Evolutionary conservation across 2,329 filamentous ascomycete genomes (phyloP).

Genomic region (Pyrenochaeta sp.): DNA sequence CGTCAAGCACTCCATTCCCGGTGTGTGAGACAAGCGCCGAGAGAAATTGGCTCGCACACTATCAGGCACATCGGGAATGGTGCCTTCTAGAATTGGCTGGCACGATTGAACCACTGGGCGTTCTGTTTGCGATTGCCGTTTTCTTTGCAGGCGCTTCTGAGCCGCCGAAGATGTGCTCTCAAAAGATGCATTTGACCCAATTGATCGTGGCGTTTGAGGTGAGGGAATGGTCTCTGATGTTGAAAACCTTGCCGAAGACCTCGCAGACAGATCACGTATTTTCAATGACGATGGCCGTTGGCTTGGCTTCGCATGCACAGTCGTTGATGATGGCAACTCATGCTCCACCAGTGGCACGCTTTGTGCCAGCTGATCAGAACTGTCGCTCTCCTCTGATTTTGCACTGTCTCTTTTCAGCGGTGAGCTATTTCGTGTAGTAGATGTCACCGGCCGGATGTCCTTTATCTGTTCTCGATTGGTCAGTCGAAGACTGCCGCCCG

Average conservation of each 20-base stretch:
- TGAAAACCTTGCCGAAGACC: constrained; percentile 12
- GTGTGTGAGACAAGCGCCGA: constrained; percentile 44
- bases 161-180: constrained; percentile 28
- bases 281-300: constrained; percentile 15
- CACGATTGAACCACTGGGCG: constrained; percentile 43
- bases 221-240: constrained; percentile 19
- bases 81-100: constrained; percentile 37
- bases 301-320: constrained; percentile 3
- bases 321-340: constrained; percentile 7
- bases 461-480: constrained; percentile 16
- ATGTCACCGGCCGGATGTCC: constrained; percentile 7
- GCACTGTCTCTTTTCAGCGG: background rate
- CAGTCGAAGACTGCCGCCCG: constrained; percentile 40
- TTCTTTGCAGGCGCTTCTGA: constrained; percentile 43
- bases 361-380: constrained; percentile 2
- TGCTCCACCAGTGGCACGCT: background rate
- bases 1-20: constrained; percentile 48
- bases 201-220: constrained; percentile 31
- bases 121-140: constrained; percentile 35
- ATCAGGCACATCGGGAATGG: constrained; percentile 44
- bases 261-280: constrained; percentile 16
- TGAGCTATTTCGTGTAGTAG: constrained; percentile 9
- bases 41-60: constrained; percentile 47
- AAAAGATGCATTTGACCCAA: constrained; percentile 25
- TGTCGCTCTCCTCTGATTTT: constrained; percentile 1